Base-by-base conservation (phyloP, 108 stramenopile species). In the Nitzschia sp. region DNA sequence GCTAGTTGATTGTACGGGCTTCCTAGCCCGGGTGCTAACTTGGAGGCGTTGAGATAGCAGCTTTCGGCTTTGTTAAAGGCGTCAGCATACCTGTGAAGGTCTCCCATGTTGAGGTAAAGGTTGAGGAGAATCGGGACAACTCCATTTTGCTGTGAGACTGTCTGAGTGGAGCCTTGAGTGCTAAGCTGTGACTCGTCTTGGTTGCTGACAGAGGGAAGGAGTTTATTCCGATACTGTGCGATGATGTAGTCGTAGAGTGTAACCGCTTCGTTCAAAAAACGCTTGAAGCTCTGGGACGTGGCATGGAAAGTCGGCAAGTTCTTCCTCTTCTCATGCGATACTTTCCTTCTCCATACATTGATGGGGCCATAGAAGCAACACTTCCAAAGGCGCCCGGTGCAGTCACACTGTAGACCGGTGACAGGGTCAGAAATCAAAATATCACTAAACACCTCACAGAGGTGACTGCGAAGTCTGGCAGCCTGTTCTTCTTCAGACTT, bases 1-100 rank as follows among this genome's bases (percentile, higher is more conserved):
- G 89, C 92, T 48, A 93, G 53, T 66, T 93, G 92, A 69, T 93
- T 93, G 75, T 79, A 86, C 0, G 92, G 86, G 62, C 90, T 90
- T 12, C 92, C 92, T 20, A 72, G 76, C 20, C 85, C 86, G 8
- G 92, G 92, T 15, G 80, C 76, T 9, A 93, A 51, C 53, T 74
- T 71, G 6, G 83, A 67, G 15, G 89, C 74, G 58, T 70, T 75
- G 25, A 71, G 37, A 64, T 93, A 93, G 42, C 60, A 70, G 39
- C 53, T 41, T 60, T 84, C 83, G 0, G 92, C 89, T 51, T 86
- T 66, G 51, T 74, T 68, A 48, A 52, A 79, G 8, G 77, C 51
- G 26, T 58, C 60, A 3, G 69, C 78, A 67, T 93, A 93, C 0
- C 92, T 81, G 46, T 87, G 71, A 44, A 93, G 60, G 61, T 93